Base-by-base conservation (phyloP, 768 basidiomycete genomes). In the Erythrobasidium yunnanense region DNA sequence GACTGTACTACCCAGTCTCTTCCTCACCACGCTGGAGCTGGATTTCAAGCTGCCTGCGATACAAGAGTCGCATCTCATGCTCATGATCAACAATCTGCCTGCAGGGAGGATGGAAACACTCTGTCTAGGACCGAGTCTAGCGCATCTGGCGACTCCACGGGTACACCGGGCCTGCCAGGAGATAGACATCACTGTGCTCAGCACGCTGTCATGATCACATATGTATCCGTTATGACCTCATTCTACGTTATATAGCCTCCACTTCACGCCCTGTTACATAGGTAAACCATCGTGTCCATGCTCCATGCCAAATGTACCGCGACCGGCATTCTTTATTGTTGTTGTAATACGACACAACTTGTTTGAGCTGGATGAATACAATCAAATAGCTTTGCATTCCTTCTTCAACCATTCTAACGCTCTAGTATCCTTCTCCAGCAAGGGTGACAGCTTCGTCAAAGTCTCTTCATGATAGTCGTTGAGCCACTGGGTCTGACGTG, bases 381-480 rank as follows among this genome's bases (percentile, higher is more conserved):
- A 25, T 58, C 38, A 68, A 4, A 66, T 60, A 51, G 58, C 29
- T 38, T 20, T 51, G 18, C 69, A 71, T 29, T 66, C 68, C 38
- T 29, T 55, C 54, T 69, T 38, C 18, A 69, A 45, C 18, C 77
- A 80, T 35, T 67, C 65, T 8, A 77, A 22, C 13, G 80, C 79
- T 30, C 75, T 53, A 27, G 70, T 60, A 63, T 80, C 79, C 68
- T 84, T 70, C 52, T 81, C 73, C 46, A 99, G 77, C 65, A 87
- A 74, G 20, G 87, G 87, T 15, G 81, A 80, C 2, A 92, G 79
- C 75, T 90, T 91, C 63, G 81, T 81, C 73, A 80, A 79, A 1
- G 85, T 81, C 75, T 90, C 86, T 33, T 77, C 78, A 75, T 99
- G 88, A 73, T 99, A 96, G 1, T 74, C 78, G 71, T 96, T 83